A percentile compares a stretch with the other conserved stretches of the same genome.
Evolutionary conservation across 2,329 filamentous ascomycete genomes (phyloP).

Genomic region (Verticillium dahliae): DNA sequence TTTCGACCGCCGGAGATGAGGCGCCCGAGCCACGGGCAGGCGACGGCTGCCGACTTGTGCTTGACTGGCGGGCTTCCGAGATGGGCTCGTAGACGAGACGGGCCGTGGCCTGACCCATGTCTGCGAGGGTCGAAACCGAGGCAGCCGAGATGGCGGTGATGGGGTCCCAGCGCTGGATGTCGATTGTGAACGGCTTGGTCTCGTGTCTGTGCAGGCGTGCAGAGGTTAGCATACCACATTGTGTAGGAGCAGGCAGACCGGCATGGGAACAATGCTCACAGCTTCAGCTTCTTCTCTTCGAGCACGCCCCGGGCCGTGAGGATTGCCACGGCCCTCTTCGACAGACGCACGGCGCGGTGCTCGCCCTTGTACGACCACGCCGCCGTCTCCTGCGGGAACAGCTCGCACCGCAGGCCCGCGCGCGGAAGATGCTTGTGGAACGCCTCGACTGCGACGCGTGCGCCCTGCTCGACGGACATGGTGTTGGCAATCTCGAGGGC

Average conservation of each 20-base stretch:
- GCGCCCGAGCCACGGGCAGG: background rate
- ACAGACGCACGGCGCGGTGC: background rate
- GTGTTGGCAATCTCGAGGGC: conserved; percentile 6
- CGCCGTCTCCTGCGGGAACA: conserved; percentile 7
- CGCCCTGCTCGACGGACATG: conserved; percentile 7
- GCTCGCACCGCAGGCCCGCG: conserved; percentile 6
- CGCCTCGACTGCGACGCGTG: conserved; percentile 5
- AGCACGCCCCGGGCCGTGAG: background rate
- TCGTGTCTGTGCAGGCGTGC: background rate
- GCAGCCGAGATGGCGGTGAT: conserved; percentile 11
- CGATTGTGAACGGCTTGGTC: conserved; percentile 7
- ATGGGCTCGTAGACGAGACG: conserved; percentile 7
- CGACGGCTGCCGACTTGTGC: background rate
- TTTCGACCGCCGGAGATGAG: background rate
- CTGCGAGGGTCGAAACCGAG: conserved; percentile 8
- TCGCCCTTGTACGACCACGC: background rate
- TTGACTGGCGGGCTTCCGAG: background rate
- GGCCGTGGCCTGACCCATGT: conserved; percentile 6
- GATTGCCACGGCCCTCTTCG: background rate
- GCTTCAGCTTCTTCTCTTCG: conserved; percentile 3
- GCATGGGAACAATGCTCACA: background rate
- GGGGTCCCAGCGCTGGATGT: conserved; percentile 11
- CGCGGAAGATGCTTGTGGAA: conserved; percentile 8
- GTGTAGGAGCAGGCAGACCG: background rate
- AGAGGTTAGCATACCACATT: background rate